These are phyloP conservation scores for Penicillium psychrofluorescens DNA, from an alignment of 495 filamentous ascomycete genomes.

Conservation along the genomic window DNA sequence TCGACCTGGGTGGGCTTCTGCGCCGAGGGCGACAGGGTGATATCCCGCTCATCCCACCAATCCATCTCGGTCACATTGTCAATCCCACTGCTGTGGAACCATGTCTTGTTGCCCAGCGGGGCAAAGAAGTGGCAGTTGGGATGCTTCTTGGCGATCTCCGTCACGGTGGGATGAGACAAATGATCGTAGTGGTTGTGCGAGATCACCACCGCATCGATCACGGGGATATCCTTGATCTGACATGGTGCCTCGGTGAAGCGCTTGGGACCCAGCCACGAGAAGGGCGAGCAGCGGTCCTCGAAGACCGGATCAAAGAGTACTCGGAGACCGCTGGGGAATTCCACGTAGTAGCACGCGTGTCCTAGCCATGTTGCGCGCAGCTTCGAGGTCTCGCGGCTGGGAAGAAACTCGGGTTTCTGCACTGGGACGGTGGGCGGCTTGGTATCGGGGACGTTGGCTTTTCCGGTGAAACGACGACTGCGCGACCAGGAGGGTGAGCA, in stretches of 20 bases:
- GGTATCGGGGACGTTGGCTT: conserved; percentile 52
- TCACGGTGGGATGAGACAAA: conserved; percentile 66
- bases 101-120: conserved; percentile 77
- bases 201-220: conserved; percentile 84
- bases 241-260: conserved; percentile 78
- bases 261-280: conserved; percentile 66
- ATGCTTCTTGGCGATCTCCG: conserved; percentile 60
- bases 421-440: conserved; percentile 62
- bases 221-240: conserved; percentile 68
- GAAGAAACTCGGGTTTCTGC: conserved; percentile 62
- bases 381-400: conserved; percentile 43
- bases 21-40: conserved; percentile 48
- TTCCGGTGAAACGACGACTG: conserved; percentile 53
- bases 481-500: neutral
- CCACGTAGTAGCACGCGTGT: conserved; percentile 89
- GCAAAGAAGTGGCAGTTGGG: conserved; percentile 86
- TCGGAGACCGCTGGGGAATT: conserved; percentile 81
- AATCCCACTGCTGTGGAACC: conserved; percentile 68
- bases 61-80: conserved; percentile 79
- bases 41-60: conserved; percentile 86
- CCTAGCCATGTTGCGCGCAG: conserved; percentile 95
- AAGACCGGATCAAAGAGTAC: conserved; percentile 97
- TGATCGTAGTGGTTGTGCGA: conserved; percentile 96
- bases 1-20: conserved; percentile 13
- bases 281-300: conserved; percentile 75